A percentile compares a stretch with the other conserved stretches of the same genome.
Conservation (phyloP, 2,329 filamentous ascomycete species). For the Mollisia scopiformis region DNA sequence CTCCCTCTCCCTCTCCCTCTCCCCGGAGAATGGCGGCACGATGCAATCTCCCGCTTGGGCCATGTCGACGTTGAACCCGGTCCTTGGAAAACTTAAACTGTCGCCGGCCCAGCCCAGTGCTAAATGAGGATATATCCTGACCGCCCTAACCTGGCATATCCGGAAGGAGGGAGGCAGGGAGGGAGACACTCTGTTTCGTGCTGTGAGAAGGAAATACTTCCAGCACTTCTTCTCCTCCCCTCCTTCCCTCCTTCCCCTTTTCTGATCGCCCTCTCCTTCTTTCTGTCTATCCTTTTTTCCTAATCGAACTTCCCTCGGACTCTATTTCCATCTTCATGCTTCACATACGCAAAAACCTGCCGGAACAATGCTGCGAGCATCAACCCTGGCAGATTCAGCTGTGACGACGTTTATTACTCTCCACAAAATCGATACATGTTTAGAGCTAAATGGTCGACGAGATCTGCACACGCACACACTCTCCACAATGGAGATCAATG, state of each 20-base stretch:
- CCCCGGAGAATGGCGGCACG: not conserved
- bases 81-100: not conserved
- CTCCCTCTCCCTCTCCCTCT: too few species aligned
- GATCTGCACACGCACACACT: not conserved
- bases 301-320: too few species aligned
- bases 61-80: not conserved
- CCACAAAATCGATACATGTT: not conserved
- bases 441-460: not conserved
- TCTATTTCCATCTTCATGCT: conserved; percentile 2
- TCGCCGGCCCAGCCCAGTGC: too few species aligned
- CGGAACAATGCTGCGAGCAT: not conserved
- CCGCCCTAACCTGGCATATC: not conserved
- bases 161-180: not conserved
- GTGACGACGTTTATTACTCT: not conserved
- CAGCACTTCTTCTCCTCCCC: not conserved
- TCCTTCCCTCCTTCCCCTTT: not conserved
- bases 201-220: not conserved
- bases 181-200: too few species aligned
- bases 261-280: too few species aligned
- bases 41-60: not conserved
- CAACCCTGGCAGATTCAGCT: not conserved
- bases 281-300: too few species aligned
- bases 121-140: conserved; percentile 2
- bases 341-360: too few species aligned
- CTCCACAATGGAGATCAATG: too few species aligned